Evolutionary conservation across 495 filamentous ascomycete genomes (phyloP).

Genomic region (Glutinoglossum americanum): DNA sequence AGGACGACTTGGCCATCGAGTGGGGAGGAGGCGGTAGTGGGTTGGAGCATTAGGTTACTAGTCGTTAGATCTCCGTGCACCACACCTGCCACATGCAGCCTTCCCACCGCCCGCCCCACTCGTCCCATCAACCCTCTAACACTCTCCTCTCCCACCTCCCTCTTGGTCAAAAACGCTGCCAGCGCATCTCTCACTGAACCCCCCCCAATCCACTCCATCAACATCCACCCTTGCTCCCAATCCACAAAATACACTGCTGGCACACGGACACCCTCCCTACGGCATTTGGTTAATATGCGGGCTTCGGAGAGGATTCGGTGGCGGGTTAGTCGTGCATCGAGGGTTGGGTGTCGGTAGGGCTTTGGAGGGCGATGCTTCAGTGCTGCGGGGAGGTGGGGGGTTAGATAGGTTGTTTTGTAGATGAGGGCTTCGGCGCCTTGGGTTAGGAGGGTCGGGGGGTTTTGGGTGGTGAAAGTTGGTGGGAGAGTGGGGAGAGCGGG

Average conservation of each 20-base stretch:
- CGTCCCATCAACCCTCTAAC: constrained; percentile 39
- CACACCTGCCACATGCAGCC: constrained; percentile 59
- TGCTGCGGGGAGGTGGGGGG: constrained; percentile 43
- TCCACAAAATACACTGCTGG: constrained; percentile 60
- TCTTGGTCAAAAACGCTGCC: too few species aligned
- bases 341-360: constrained; percentile 74
- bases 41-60: constrained; percentile 80
- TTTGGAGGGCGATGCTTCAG: constrained; percentile 90
- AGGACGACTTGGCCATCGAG: constrained; percentile 58
- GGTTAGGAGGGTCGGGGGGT: constrained; percentile 30
- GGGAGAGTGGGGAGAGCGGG: background rate
- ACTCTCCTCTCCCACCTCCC: constrained; percentile 22
- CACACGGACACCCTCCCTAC: constrained; percentile 54
- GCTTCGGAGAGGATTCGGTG: constrained; percentile 75
- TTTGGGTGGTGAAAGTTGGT: background rate
- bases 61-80: constrained; percentile 94
- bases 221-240: constrained; percentile 46
- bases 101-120: constrained; percentile 57
- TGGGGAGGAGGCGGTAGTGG: background rate
- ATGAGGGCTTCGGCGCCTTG: constrained; percentile 93
- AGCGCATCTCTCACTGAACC: constrained; percentile 41
- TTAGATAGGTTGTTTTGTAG: constrained; percentile 68
- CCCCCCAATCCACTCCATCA: constrained; percentile 84
- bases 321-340: constrained; percentile 72
- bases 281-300: constrained; percentile 52